Conservation (phyloP, 2,329 filamentous ascomycete species). For the Cladosporium sp. region DNA sequence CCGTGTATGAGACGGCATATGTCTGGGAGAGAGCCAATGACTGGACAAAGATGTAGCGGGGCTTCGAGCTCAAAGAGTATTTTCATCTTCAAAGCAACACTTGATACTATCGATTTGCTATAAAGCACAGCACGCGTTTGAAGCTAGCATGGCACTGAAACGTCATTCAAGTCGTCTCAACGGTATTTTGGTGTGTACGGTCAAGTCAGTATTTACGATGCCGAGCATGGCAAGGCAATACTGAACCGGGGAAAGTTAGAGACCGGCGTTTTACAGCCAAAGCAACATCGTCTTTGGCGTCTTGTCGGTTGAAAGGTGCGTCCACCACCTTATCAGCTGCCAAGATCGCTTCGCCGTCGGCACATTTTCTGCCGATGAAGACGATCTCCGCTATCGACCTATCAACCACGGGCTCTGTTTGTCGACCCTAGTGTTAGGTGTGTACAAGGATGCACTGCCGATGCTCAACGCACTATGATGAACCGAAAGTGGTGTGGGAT, state of each 20-base stretch:
- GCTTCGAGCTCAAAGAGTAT: slow-evolving; percentile 31
- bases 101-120: background rate
- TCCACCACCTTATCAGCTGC: background rate
- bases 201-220: background rate
- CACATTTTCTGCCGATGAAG: background rate
- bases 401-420: background rate
- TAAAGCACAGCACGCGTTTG: background rate
- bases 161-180: background rate
- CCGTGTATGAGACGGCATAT: slow-evolving; percentile 47
- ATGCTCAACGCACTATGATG: background rate
- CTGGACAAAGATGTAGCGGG: slow-evolving; percentile 43
- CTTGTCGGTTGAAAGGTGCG: background rate
- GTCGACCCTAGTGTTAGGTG: background rate
- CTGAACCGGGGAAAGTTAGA: background rate
- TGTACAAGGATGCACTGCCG: background rate
- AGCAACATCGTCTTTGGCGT: background rate
- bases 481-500: background rate
- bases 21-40: slow-evolving; percentile 52
- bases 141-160: background rate
- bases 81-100: slow-evolving; percentile 34
- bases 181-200: background rate
- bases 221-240: background rate
- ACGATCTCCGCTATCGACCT: background rate
- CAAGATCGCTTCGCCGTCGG: background rate
- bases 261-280: background rate